Evolutionary conservation across 2,329 filamentous ascomycete species (phyloP), one percentile per base, ranked within the genome.

Genomic region (Talaromyces piceae): DNA sequence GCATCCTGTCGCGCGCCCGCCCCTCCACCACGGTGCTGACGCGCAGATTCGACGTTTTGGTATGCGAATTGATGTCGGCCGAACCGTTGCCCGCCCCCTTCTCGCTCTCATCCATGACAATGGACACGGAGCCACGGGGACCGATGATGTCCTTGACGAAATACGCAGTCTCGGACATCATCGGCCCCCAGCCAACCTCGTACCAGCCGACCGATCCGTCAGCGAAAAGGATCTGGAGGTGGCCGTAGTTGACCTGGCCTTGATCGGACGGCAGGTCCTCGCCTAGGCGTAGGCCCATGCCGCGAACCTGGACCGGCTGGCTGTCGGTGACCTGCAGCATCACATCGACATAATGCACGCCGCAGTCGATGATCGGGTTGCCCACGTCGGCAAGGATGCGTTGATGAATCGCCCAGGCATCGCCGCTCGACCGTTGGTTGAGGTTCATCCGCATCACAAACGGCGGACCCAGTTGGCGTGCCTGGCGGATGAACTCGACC

Each of bases 141-240:
- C 56, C 52, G 5, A 57, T 54, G 12, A 58, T 47, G 33, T 56
- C 56, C 28, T 58, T 58, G 44, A 58, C 56, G 37, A 58, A 58
- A 25, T 53, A 56, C 31, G 56, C 56, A 1, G 54, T 56, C 30
- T 58, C 54, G 3, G 56, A 58, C 16, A 58, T 55, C 56, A 58
- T 58, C 3, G 56, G 56, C 2, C 56, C 56, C 56, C 56, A 58
- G 3, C 56, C 56, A n/a, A 39, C 54, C 27, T 58, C 56, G 37
- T 58, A 58, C 56, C 56, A 58, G 8, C 56, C 56, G 1, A 58
- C 56, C 4, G 56, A 58, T 9, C 54, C 56, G 50, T 58, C 56
- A 3, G 20, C 54, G 20, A 58, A 58, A 5, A 56, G 41, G 12
- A 58, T 49, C 41, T 58, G 56, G 13, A 58, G 31, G 47, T 58